Percentiles rank a stretch among this genome's conserved stretches.
These are phyloP conservation scores for Skeletonema menzelii DNA, from an alignment of 108 stramenopile species.

Conservation along the genomic window DNA sequence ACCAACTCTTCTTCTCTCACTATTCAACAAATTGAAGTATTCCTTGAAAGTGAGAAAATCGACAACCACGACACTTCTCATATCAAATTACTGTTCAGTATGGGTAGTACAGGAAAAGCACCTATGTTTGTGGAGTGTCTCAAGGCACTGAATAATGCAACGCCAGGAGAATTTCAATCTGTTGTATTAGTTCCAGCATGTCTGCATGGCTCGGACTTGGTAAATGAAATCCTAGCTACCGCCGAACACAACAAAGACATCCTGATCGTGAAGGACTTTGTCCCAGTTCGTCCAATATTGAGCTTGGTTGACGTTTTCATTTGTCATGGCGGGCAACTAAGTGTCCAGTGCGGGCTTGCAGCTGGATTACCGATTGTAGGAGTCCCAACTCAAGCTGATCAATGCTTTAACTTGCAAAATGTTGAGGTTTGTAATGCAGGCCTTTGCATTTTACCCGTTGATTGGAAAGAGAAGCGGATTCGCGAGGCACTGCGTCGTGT, in stretches of 20 bases:
- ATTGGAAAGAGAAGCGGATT: slow-evolving; percentile 24
- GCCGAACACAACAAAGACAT: slow-evolving; percentile 1
- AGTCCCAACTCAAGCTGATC: slow-evolving; percentile 6
- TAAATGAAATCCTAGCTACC: background rate
- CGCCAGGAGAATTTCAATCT: slow-evolving; percentile 4
- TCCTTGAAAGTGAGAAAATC: background rate
- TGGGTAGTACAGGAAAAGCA: slow-evolving; percentile 13
- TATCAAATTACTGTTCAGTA: slow-evolving; percentile 14
- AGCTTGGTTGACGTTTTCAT: slow-evolving; percentile 17
- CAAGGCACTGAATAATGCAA: slow-evolving; percentile 4
- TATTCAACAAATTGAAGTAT: slow-evolving; percentile 3
- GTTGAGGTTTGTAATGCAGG: slow-evolving; percentile 11
- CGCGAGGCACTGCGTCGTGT: slow-evolving; percentile 17
- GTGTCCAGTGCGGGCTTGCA: slow-evolving; percentile 20
- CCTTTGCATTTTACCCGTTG: slow-evolving; percentile 9
- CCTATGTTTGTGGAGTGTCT: background rate
- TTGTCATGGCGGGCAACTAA: slow-evolving; percentile 30
- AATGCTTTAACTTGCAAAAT: slow-evolving; percentile 21
- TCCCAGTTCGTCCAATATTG: slow-evolving; percentile 8
- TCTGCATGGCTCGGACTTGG: background rate
- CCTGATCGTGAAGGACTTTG: slow-evolving; percentile 15
- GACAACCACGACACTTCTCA: background rate
- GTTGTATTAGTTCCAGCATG: slow-evolving; percentile 2
- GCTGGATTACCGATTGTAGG: slow-evolving; percentile 30
- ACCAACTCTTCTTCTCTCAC: background rate